Base-by-base conservation (phyloP, 441 rosid species). In the Mallotus japonicus region DNA sequence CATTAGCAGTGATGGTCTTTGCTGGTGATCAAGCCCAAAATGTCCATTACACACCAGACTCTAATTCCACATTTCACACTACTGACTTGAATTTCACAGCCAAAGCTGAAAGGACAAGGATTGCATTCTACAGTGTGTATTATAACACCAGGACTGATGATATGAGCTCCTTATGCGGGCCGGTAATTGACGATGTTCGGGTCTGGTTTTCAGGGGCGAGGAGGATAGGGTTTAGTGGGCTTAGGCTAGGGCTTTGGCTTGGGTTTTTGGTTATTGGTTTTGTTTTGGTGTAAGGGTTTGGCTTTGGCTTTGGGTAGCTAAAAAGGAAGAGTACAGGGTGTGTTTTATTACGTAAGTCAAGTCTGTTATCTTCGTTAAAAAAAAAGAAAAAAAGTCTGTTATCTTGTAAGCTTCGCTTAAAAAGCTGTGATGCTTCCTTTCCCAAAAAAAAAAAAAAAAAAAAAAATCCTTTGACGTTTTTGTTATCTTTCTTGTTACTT, bases 151-250 rank as follows among this genome's bases (percentile, higher is more conserved):
- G 99, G 87, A 88, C 81, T 0, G 96, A 95, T 67, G 97, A 91
- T 79, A 86, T 87, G 97, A 92, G 97, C 86, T 92, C 96, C 1
- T 76, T 95, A 19, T 95, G 97, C 11, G 97, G 99, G 67, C 99
- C 99, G 1, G 99, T 92, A 74, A 85, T 92, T 61, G 99, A 94
- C 28, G 91, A 92, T 51, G 86, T 94, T 14, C 79, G 88, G 73
- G 97, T 92, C 19, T 89, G 97, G 97, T 85, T 81, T 75, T 87
- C 94, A 0, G 81, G 82, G 16, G 83, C 88, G 5, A 53, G 72
- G 11, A 70, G 75, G 49, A 65, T 55, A 73, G 83, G 63, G 47
- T 9, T 73, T 14, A 73, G 78, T 8, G 79, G 68, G 24, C 47
- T 85, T 7, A 79, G 77, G 17, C 54, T 85, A 46, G 87, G 84